Base-by-base conservation (phyloP, 305 asterid genomes). In the Plantago coronopus region DNA sequence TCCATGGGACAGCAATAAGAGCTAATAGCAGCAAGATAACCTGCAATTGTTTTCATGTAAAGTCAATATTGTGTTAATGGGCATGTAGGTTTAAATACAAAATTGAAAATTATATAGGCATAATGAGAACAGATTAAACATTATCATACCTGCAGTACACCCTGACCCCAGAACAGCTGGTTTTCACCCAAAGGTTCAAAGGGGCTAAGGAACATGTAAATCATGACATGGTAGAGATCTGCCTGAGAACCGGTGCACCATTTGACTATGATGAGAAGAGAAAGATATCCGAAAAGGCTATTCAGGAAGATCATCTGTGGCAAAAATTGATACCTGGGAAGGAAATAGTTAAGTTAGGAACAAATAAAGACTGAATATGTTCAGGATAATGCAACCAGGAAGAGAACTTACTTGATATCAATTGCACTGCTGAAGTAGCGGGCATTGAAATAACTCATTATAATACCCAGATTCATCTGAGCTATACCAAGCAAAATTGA, bases 221-320 rank as follows among this genome's bases (percentile, higher is more conserved):
- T 93, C 98, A 93, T 93, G 67, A 93, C 97, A 73, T 93, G 98
- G 74, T 91, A 91, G 54, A 91, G 94, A 71, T 91, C 98, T 9
- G 96, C 97, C 79, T 83, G 86, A 66, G 98, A 93, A 60, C 98
- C 98, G 69, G 87, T 79, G 68, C 97, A 89, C 98, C 98, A 93
- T 71, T 93, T 93, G 57, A 71, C 57, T 60, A 93, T 49, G 62
- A 93, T 83, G 75, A 93, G 95, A 78, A 93, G 82, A 16, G 98
- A 89, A 57, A 93, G 97, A 83, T 93, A 93, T 54, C 98, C 98
- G 69, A 93, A 93, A 57, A 93, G 95, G 77, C 95, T 76, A 81
- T 93, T 93, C 31, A 93, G 96, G 77, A 93, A 93, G 72, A 93
- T 89, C 69, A 89, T 27, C 71, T 93, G 98, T 14, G 97, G 98